phyloP scores from a whole-genome alignment of 805 yeast species.

The Wickerhamomyces subpelliculosus region DNA sequence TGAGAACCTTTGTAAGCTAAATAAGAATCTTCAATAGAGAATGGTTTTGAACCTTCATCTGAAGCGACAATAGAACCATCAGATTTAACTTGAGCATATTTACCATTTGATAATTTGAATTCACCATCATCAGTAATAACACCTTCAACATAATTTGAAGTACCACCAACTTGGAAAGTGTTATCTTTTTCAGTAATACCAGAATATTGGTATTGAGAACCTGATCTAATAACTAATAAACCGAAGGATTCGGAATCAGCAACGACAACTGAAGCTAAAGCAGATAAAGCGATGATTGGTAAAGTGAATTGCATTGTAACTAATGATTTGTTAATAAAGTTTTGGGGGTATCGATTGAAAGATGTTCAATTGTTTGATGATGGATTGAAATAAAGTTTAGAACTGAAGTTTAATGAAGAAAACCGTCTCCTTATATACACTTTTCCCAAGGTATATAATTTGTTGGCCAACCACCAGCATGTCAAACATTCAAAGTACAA shows the following conservation, averaged over 20 bases:
- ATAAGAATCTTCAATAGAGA: constrained; percentile 30
- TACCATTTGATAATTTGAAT: constrained; percentile 23
- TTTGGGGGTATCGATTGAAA: neutral
- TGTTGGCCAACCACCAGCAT: too few species aligned
- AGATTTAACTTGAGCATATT: constrained; percentile 23
- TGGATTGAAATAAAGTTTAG: neutral
- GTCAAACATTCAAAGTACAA: too few species aligned
- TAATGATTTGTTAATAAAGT: neutral
- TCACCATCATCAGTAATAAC: constrained; percentile 27
- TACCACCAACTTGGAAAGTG: constrained; percentile 11
- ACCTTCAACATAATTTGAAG: constrained; percentile 8
- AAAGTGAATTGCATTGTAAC: constrained; percentile 21
- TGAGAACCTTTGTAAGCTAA: constrained; percentile 28
- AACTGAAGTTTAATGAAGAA: too few species aligned
- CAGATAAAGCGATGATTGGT: constrained; percentile 18
- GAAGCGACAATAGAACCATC: constrained; percentile 20
- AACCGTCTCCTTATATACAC: too few species aligned
- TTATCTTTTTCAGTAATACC: constrained; percentile 16
- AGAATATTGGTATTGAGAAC: constrained; percentile 27
- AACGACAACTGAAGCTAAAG: constrained; percentile 17
- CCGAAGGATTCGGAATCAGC: constrained; percentile 33
- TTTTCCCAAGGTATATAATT: too few species aligned
- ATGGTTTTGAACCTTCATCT: constrained; percentile 29
- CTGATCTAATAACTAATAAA: constrained; percentile 28
- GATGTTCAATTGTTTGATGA: neutral